Evolutionary conservation across 306 rosid species (phyloP).

Genomic region (Dryas drummondii): DNA sequence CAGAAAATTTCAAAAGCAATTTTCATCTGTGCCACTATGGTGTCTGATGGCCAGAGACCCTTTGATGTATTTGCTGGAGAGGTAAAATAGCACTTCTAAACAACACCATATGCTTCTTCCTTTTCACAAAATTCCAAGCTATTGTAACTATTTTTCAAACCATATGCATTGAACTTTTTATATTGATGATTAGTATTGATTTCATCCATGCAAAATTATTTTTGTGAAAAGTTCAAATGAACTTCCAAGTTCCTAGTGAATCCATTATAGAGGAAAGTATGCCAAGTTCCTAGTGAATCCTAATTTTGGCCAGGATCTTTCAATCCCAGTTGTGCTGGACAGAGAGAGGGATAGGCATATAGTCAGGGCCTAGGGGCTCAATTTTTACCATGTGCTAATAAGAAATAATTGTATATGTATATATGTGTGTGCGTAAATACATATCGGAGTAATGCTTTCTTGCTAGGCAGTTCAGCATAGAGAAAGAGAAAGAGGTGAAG

Average conservation of each 20-base stretch:
- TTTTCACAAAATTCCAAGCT: not conserved
- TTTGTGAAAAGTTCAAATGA: not conserved
- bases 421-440: not conserved
- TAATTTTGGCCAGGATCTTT: too few relatives aligned
- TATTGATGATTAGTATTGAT: not conserved
- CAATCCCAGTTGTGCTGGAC: too few relatives aligned
- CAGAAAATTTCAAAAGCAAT: slow-evolving; percentile 78
- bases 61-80: slow-evolving; percentile 82
- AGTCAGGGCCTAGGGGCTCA: not conserved
- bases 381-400: not conserved
- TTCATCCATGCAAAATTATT: not conserved
- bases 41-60: slow-evolving; percentile 80
- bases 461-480: not conserved
- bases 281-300: not conserved
- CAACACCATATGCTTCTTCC: slow-evolving; percentile 1
- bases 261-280: not conserved
- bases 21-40: slow-evolving; percentile 95
- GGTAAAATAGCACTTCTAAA: slow-evolving; percentile 43
- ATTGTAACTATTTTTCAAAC: not conserved
- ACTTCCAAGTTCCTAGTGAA: not conserved
- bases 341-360: not conserved
- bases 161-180: not conserved
- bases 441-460: not conserved
- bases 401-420: not conserved
- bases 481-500: too few relatives aligned